Percentiles rank a stretch among this genome's conserved stretches.
Conservation (phyloP, 331 rosid genomes). For the Arachis monticola region DNA sequence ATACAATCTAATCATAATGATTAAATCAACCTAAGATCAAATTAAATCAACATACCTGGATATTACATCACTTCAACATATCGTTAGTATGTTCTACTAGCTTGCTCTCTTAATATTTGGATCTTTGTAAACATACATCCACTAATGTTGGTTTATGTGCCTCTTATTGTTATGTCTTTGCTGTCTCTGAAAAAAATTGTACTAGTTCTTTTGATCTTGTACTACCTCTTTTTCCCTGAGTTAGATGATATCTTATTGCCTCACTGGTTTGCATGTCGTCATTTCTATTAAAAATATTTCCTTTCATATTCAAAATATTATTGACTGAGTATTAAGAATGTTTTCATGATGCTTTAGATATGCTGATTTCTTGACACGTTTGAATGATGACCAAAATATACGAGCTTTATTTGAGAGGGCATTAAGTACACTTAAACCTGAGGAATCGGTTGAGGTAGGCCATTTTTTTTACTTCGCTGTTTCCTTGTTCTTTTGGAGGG, state of each 20-base stretch:
- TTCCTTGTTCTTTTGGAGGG: not conserved
- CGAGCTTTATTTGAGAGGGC: conserved; percentile 96
- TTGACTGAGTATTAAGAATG: conserved; percentile 10
- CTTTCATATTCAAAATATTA: not conserved
- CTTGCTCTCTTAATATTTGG: not conserved
- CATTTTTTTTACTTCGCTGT: conserved; percentile 4
- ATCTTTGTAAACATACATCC: conserved; percentile 10
- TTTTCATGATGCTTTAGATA: conserved; percentile 63
- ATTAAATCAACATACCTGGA: too few species aligned
- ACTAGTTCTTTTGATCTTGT: conserved; percentile 1
- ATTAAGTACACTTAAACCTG: conserved; percentile 77
- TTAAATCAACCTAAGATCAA: too few species aligned
- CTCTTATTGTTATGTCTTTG: conserved; percentile 7
- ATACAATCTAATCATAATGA: too few species aligned
- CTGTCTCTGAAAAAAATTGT: not conserved
- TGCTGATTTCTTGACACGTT: conserved; percentile 90
- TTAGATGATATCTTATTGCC: conserved; percentile 15
- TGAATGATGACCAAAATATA: conserved; percentile 93
- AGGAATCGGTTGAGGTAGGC: conserved; percentile 83
- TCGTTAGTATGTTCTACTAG: not conserved
- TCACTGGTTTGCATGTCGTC: conserved; percentile 1
- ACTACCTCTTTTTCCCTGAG: not conserved
- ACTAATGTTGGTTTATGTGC: conserved; percentile 21
- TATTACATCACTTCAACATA: too few species aligned
- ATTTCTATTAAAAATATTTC: conserved; percentile 10